Evolutionary conservation across 164 flowering plant genomes (phyloP), one percentile per base, ranked within the genome.

Genomic region (Aristolochia fimbriata): DNA sequence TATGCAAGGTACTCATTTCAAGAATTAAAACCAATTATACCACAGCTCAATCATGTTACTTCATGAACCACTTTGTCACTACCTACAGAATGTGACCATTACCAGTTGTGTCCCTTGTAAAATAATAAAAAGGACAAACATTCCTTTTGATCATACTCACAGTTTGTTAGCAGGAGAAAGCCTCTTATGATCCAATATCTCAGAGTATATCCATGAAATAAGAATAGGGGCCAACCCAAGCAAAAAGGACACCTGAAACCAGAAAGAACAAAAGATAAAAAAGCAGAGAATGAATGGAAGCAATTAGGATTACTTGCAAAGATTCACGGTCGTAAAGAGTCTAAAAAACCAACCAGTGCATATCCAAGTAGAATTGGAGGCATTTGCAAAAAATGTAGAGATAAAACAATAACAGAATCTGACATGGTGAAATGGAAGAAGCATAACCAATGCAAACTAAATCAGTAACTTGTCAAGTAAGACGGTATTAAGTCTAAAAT

Each of bases 201-300:
- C 98, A 6, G 97, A 80, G 70, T 93, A 90, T 68, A 90, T 71
- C 98, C 98, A 93, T 62, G 96, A 81, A 46, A 86, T 73, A 66
- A 90, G 63, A 16, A 84, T 69, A 13, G 97, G 94, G 68, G 82
- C 68, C 52, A 88, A 25, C 58, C 96, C 97, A 59, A 93, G 87
- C 73, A 90, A 66, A 73, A 90, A 93, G 15, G 97, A 86, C 54
- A 90, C 93, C 97, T 92, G 79, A 52, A 52, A 62, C 56, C 37
- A 33, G 6, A 25, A 51, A 27, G 15, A 21, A 49, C 17, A 20
- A 51, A 19, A 21, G 14, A 31, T 11, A 8, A 27, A 20, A 15
- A 2, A 3, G 13, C 23, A 11, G 31, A 60, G 21, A 14, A 37
- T 27, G 10, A 12, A 15, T n/a, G n/a, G n/a, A n/a, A n/a, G n/a